phyloP scores from a whole-genome alignment of 352 stramenopile species.

The Phytophthora citricola region DNA sequence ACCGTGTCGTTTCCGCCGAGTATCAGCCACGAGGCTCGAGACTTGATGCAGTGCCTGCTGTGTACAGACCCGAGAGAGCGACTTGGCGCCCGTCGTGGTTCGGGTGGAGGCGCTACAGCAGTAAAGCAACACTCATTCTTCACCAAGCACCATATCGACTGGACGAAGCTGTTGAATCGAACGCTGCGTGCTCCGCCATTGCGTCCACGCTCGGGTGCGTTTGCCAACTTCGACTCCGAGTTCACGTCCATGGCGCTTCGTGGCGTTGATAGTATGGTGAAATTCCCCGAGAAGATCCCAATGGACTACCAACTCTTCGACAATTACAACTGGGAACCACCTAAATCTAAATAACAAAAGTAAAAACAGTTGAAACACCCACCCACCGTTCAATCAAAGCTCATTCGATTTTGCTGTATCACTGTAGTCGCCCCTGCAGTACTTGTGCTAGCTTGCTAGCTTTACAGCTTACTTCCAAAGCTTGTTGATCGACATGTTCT shows the following conservation, averaged over 20 bases:
- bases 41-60: slow-evolving; percentile 64
- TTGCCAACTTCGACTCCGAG: slow-evolving; percentile 87
- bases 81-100: slow-evolving; percentile 51
- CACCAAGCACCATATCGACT: slow-evolving; percentile 66
- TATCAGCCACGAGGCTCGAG: slow-evolving; percentile 51
- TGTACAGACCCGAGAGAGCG: slow-evolving; percentile 59
- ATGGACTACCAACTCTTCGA: slow-evolving; percentile 89
- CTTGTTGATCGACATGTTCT: slow-evolving; percentile 98
- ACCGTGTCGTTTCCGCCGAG: slow-evolving; percentile 58
- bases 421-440: no score
- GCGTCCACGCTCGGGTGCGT: slow-evolving; percentile 69
- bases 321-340: slow-evolving; percentile 86
- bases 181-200: slow-evolving; percentile 59
- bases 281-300: slow-evolving; percentile 77
- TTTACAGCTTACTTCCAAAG: slow-evolving; percentile 97
- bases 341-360: slow-evolving; percentile 36
- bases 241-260: slow-evolving; percentile 86
- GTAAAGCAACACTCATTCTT: slow-evolving; percentile 80
- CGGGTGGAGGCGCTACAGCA: slow-evolving; percentile 38
- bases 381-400: slow-evolving; percentile 27
- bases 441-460: slow-evolving; percentile 8
- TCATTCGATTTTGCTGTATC: slow-evolving; percentile 36
- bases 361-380: slow-evolving; percentile 13
- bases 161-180: slow-evolving; percentile 52
- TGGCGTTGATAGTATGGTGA: slow-evolving; percentile 74